Evolutionary conservation across 371 early-diverging fungal species (phyloP).

Genomic region (Rhizomucor pusillus): DNA sequence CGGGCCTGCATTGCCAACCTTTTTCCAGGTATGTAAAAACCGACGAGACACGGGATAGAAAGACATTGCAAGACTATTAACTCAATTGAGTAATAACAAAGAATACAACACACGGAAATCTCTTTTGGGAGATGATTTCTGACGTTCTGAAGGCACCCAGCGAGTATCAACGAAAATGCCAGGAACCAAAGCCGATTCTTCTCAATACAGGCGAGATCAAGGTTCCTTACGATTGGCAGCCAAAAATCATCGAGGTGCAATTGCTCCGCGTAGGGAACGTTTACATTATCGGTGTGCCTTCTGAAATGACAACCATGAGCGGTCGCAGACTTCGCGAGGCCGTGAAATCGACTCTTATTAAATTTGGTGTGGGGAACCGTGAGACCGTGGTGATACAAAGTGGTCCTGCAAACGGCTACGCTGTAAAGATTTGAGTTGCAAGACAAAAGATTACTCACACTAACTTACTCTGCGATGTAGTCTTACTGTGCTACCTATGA

Average conservation of each 20-base stretch:
- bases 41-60: no score
- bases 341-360: conserved; percentile 31
- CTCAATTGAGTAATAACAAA: no score
- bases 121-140: conserved; percentile 46
- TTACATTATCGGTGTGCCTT: conserved; percentile 56
- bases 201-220: conserved; percentile 58
- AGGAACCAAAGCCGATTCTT: conserved; percentile 60
- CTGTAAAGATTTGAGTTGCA: conserved; percentile 18
- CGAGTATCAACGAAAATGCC: conserved; percentile 46
- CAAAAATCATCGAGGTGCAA: conserved; percentile 53
- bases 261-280: conserved; percentile 51
- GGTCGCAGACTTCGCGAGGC: conserved; percentile 53
- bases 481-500: conserved; percentile 63
- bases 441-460: background rate
- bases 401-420: conserved; percentile 51
- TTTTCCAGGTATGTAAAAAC: conserved; percentile 34
- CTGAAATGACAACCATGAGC: conserved; percentile 68
- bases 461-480: conserved; percentile 30
- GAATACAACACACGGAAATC: conserved; percentile 33
- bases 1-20: conserved; percentile 36
- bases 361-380: conserved; percentile 37
- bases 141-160: conserved; percentile 37
- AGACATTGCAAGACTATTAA: no score
- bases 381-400: conserved; percentile 52
- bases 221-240: conserved; percentile 56